Percentiles rank a stretch among this genome's conserved stretches.
phyloP scores from a whole-genome alignment of 2,329 filamentous ascomycete species.

The Microdochium nivale region DNA sequence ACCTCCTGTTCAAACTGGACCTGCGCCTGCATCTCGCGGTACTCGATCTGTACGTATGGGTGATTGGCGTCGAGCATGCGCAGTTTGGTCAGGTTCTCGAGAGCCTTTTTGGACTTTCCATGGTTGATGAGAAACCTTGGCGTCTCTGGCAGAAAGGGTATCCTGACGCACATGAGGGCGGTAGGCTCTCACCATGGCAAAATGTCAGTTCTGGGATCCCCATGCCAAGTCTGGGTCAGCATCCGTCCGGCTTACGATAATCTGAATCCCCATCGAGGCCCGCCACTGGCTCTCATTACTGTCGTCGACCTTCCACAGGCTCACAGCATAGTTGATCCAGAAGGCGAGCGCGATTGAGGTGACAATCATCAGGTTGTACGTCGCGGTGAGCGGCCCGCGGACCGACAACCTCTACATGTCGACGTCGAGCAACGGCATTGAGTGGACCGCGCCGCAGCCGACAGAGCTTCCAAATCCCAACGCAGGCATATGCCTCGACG shows the following conservation, averaged over 20 bases:
- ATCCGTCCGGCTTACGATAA: no score
- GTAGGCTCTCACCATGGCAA: no score
- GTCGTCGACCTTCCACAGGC: neutral
- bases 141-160: conserved; percentile 14
- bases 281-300: neutral
- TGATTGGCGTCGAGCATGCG: conserved; percentile 27
- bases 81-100: conserved; percentile 26
- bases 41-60: conserved; percentile 27
- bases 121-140: conserved; percentile 24
- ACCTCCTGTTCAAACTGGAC: conserved; percentile 18
- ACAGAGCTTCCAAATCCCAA: conserved; percentile 33
- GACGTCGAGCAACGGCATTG: conserved; percentile 26
- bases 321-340: conserved; percentile 21
- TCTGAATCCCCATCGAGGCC: conserved; percentile 20
- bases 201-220: no score
- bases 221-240: no score
- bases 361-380: conserved; percentile 29
- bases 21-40: conserved; percentile 25
- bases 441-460: conserved; percentile 25
- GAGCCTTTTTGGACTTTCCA: conserved; percentile 23
- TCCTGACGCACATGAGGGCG: conserved; percentile 22
- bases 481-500: conserved; percentile 29
- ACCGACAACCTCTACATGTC: conserved; percentile 30
- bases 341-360: conserved; percentile 22
- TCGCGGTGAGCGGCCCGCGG: conserved; percentile 27